A percentile compares a stretch with the other conserved stretches of the same genome.
Evolutionary conservation across 805 yeast species (phyloP).

Genomic region (Saturnispora gosingensis): DNA sequence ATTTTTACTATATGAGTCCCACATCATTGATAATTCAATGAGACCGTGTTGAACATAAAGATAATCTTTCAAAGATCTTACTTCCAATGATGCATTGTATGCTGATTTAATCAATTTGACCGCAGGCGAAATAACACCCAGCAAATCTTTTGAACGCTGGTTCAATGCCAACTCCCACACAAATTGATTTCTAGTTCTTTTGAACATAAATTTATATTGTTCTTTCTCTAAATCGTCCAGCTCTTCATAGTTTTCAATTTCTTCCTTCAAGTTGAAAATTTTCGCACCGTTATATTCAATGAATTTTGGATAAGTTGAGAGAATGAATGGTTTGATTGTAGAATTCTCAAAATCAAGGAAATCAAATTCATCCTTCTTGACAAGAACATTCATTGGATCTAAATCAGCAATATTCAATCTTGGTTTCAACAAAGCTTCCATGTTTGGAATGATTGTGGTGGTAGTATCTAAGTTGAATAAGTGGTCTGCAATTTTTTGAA

Average conservation of each 20-base stretch:
- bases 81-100: slow-evolving; percentile 50
- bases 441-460: slow-evolving; percentile 44
- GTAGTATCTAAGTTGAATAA: slow-evolving; percentile 47
- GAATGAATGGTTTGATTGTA: slow-evolving; percentile 69
- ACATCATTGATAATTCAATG: slow-evolving; percentile 55
- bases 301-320: slow-evolving; percentile 73
- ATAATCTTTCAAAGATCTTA: slow-evolving; percentile 48
- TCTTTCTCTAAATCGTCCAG: slow-evolving; percentile 66
- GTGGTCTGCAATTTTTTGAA: slow-evolving; percentile 44
- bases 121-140: slow-evolving; percentile 77
- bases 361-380: slow-evolving; percentile 34
- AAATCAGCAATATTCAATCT: slow-evolving; percentile 74
- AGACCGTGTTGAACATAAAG: slow-evolving; percentile 59
- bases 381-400: slow-evolving; percentile 80
- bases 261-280: slow-evolving; percentile 65
- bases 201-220: slow-evolving; percentile 78
- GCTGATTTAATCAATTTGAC: slow-evolving; percentile 63
- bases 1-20: slow-evolving; percentile 57
- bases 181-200: slow-evolving; percentile 84
- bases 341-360: slow-evolving; percentile 81
- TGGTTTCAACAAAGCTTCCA: slow-evolving; percentile 56
- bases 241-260: slow-evolving; percentile 58
- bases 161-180: slow-evolving; percentile 77
- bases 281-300: slow-evolving; percentile 85
- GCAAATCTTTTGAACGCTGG: slow-evolving; percentile 51